Conservation (phyloP, 2,329 filamentous ascomycete genomes). For the Magnaporthales sp. region DNA sequence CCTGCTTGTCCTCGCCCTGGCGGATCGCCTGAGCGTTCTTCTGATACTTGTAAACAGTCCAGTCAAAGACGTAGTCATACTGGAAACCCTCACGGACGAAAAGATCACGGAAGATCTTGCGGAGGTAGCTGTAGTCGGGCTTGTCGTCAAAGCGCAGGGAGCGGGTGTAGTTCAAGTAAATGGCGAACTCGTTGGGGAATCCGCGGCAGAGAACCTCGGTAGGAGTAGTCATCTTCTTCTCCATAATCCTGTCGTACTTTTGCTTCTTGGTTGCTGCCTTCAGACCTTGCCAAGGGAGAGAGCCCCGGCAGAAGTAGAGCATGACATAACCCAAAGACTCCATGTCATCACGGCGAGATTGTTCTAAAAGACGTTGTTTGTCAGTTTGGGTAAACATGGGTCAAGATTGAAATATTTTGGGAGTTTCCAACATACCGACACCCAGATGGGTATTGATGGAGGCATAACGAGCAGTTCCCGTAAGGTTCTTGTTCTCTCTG, state of each 20-base stretch:
- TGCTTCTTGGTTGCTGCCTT: slow-evolving; percentile 99
- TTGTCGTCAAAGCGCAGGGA: slow-evolving; percentile 99
- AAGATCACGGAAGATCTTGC: slow-evolving; percentile 99
- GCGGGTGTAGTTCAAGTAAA: slow-evolving; percentile 98
- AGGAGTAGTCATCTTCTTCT: slow-evolving; percentile 99
- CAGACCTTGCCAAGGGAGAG: slow-evolving; percentile 95
- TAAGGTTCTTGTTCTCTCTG: slow-evolving; percentile 99
- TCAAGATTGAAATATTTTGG: neutral
- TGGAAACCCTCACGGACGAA: slow-evolving; percentile 99
- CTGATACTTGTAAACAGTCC: slow-evolving; percentile 99
- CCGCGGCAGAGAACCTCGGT: slow-evolving; percentile 98
- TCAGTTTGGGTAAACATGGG: neutral
- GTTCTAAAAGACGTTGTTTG: slow-evolving; percentile 44
- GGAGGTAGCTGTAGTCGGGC: slow-evolving; percentile 98
- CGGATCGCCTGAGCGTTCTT: slow-evolving; percentile 96
- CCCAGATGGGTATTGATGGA: slow-evolving; percentile 98
- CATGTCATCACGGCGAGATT: slow-evolving; percentile 99
- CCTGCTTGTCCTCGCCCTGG: slow-evolving; percentile 74
- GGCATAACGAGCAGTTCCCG: slow-evolving; percentile 95
- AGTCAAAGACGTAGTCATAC: slow-evolving; percentile 99
- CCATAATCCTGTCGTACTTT: slow-evolving; percentile 99
- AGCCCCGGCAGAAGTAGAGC: slow-evolving; percentile 99
- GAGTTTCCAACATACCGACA: slow-evolving; percentile 55
- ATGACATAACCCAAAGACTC: slow-evolving; percentile 98
- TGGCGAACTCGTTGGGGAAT: slow-evolving; percentile 98